Conservation (phyloP, 768 basidiomycete genomes). For the Auriscalpium vulgare region DNA sequence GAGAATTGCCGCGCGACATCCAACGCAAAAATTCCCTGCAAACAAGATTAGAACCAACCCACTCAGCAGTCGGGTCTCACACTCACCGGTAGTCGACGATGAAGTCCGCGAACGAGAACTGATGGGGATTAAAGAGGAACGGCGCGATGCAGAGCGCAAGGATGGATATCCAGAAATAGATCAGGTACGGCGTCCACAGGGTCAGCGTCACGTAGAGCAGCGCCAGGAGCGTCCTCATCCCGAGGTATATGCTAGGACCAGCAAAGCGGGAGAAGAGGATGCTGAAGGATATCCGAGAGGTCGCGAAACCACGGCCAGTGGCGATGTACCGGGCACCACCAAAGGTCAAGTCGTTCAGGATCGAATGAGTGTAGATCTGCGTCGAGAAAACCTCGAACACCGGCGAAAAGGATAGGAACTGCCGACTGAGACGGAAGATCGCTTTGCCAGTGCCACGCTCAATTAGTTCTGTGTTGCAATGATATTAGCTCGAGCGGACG, state of each 20-base stretch:
- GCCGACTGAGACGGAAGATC: constrained; percentile 84
- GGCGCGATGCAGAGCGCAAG: constrained; percentile 88
- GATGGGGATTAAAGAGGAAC: constrained; percentile 99
- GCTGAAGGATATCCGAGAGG: constrained; percentile 88
- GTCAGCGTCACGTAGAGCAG: constrained; percentile 90
- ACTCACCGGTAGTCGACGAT: constrained; percentile 87
- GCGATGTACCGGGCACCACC: constrained; percentile 99
- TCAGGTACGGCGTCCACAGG: constrained; percentile 85
- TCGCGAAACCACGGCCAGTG: constrained; percentile 98
- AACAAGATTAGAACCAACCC: not conserved
- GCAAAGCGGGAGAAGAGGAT: constrained; percentile 98
- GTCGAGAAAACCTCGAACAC: constrained; percentile 98
- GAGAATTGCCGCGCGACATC: constrained; percentile 98
- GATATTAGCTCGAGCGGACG: constrained; percentile 4
- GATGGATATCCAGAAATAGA: constrained; percentile 98
- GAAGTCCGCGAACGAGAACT: constrained; percentile 95
- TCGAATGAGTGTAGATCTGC: constrained; percentile 97
- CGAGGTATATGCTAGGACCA: constrained; percentile 95
- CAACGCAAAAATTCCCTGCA: constrained; percentile 91
- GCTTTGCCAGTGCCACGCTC: constrained; percentile 94
- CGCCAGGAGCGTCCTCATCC: constrained; percentile 87
- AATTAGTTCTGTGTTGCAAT: constrained; percentile 63
- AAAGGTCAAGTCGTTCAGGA: constrained; percentile 92
- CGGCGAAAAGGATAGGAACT: constrained; percentile 90
- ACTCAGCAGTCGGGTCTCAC: not conserved